A percentile compares a stretch with the other conserved stretches of the same genome.
Evolutionary conservation across 371 early-diverging fungal genomes (phyloP).

Genomic region (Mucor saturninus): DNA sequence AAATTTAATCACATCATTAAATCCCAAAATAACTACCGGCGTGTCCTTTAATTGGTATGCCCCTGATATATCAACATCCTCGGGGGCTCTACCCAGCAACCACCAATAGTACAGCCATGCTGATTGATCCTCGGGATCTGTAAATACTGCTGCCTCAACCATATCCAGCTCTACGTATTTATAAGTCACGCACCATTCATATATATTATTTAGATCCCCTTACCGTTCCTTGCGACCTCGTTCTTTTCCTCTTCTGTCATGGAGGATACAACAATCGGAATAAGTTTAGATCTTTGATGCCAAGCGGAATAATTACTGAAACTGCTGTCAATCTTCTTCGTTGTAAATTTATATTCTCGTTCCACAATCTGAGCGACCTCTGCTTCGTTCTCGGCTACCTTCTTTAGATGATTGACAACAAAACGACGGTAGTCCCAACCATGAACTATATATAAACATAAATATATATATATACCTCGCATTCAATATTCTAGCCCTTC

Average conservation of each 20-base stretch:
- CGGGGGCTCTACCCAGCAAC: constrained; percentile 69
- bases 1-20: constrained; percentile 32
- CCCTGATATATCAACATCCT: constrained; percentile 28
- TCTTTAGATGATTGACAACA: constrained; percentile 62
- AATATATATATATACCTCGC: neutral
- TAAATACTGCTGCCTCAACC: constrained; percentile 88
- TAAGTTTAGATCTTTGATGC: constrained; percentile 89
- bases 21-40: constrained; percentile 21
- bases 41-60: constrained; percentile 26
- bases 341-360: constrained; percentile 85
- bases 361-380: constrained; percentile 33
- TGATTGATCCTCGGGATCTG: constrained; percentile 96
- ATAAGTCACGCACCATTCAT: neutral
- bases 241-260: constrained; percentile 51
- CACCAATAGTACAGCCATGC: constrained; percentile 96
- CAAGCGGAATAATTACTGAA: constrained; percentile 98
- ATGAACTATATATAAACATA: constrained; percentile 68
- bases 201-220: neutral
- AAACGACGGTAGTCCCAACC: constrained; percentile 95
- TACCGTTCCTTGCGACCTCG: constrained; percentile 43
- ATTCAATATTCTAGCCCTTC: neutral
- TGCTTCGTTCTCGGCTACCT: constrained; percentile 22
- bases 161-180: constrained; percentile 72
- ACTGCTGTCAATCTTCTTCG: constrained; percentile 82
- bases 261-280: constrained; percentile 62